phyloP scores from a whole-genome alignment of 306 rosid species.

The Cucurbita moschata region DNA sequence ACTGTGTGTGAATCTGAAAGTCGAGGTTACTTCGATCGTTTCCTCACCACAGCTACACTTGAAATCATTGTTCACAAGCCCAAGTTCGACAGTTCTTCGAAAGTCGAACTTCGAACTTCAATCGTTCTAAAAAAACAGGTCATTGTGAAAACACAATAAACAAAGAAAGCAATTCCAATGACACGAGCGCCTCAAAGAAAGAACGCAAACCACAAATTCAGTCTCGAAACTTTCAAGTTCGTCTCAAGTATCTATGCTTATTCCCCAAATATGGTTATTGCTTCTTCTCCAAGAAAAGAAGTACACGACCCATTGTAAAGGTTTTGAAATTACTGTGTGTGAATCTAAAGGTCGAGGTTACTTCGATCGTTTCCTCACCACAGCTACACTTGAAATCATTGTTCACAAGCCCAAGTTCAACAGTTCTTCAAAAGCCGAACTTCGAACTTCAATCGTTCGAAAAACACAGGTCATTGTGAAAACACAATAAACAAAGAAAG shows the following conservation, averaged over 20 bases:
- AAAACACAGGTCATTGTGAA: background rate
- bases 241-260: no score
- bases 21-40: background rate
- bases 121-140: background rate
- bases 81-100: background rate
- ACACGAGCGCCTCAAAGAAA: background rate
- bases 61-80: slow-evolving; percentile 4
- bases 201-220: no score
- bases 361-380: background rate
- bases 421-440: background rate
- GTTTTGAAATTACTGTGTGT: slow-evolving; percentile 1
- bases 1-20: background rate
- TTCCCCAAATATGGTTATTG: no score
- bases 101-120: background rate
- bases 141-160: background rate
- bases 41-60: slow-evolving; percentile 3
- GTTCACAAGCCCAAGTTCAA: background rate
- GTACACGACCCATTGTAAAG: background rate
- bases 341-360: background rate
- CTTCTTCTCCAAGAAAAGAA: no score
- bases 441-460: background rate
- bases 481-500: background rate
- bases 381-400: slow-evolving; percentile 4
- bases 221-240: background rate
- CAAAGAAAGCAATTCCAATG: background rate